Conservation (phyloP, 2,329 filamentous ascomycete species). For the Chaetomiaceae sp. region DNA sequence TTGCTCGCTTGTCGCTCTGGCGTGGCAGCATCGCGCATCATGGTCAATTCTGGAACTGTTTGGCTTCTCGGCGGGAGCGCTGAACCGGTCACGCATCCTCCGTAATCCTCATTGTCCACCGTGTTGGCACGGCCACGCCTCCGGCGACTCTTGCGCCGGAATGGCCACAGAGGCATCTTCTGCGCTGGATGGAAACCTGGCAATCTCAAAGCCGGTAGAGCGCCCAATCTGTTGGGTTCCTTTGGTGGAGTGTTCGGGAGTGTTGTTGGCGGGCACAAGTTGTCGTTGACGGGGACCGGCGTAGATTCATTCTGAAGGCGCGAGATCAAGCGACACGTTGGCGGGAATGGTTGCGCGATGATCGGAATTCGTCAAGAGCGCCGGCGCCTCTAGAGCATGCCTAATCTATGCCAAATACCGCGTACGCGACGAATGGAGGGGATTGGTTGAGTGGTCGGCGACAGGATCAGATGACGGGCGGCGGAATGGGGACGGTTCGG, state of each 20-base stretch:
- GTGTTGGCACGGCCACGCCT: conserved; percentile 49
- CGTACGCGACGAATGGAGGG: background rate
- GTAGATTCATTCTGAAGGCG: conserved; percentile 21
- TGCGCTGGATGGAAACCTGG: background rate
- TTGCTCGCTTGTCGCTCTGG: conserved; percentile 27
- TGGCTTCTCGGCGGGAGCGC: conserved; percentile 32
- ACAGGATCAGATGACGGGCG: background rate
- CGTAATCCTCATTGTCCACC: conserved; percentile 43
- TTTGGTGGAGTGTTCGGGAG: background rate
- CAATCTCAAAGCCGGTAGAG: background rate
- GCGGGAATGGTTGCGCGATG: conserved; percentile 12
- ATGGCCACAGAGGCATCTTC: conserved; percentile 78
- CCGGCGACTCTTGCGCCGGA: conserved; percentile 66
- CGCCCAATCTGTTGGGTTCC: background rate
- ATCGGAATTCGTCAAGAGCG: conserved; percentile 9
- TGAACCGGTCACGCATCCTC: conserved; percentile 14
- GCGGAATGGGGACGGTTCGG: conserved; percentile 5
- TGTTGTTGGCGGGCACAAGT: conserved; percentile 4
- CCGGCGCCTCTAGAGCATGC: conserved; percentile 18
- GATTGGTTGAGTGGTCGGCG: no score
- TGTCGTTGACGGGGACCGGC: conserved; percentile 11
- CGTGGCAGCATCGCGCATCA: conserved; percentile 13
- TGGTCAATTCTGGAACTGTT: conserved; percentile 27
- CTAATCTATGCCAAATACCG: conserved; percentile 6
- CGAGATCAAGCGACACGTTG: conserved; percentile 11